Conservation (phyloP, 2,329 filamentous ascomycete genomes). For the Exophiala spinifera region DNA sequence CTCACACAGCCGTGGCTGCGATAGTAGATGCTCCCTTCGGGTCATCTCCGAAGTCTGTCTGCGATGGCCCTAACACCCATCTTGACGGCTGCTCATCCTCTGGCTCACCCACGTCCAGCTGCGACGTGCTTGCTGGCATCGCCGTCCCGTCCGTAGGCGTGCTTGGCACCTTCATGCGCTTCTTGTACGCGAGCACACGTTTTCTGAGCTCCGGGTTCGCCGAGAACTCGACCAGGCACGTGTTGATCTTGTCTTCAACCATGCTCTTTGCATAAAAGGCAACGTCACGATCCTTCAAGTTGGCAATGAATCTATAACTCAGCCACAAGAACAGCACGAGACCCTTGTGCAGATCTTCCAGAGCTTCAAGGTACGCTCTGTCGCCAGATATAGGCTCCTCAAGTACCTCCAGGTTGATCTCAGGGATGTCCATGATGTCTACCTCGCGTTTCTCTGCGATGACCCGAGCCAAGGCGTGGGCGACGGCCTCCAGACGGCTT, state of each 20-base stretch:
- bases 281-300: slow-evolving; percentile 71
- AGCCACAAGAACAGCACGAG: slow-evolving; percentile 90
- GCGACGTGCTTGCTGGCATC: neutral
- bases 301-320: slow-evolving; percentile 78
- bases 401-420: slow-evolving; percentile 70
- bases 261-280: slow-evolving; percentile 76
- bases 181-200: slow-evolving; percentile 18
- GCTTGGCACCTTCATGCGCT: slow-evolving; percentile 9
- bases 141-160: slow-evolving; percentile 1
- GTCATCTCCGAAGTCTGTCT: neutral
- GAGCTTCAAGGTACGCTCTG: slow-evolving; percentile 59
- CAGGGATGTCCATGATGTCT: slow-evolving; percentile 66
- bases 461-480: slow-evolving; percentile 64
- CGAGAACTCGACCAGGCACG: slow-evolving; percentile 58
- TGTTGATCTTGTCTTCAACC: slow-evolving; percentile 72
- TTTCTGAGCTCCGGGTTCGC: slow-evolving; percentile 32
- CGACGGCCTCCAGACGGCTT: slow-evolving; percentile 38
- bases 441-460: slow-evolving; percentile 67
- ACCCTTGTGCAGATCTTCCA: slow-evolving; percentile 78
- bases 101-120: slow-evolving; percentile 3
- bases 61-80: slow-evolving; percentile 6
- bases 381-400: slow-evolving; percentile 51
- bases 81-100: slow-evolving; percentile 10
- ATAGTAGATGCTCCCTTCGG: neutral
- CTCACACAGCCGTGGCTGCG: neutral